Evolutionary conservation across 495 filamentous ascomycete species (phyloP).

Genomic region (Baudoinia panamericana): DNA sequence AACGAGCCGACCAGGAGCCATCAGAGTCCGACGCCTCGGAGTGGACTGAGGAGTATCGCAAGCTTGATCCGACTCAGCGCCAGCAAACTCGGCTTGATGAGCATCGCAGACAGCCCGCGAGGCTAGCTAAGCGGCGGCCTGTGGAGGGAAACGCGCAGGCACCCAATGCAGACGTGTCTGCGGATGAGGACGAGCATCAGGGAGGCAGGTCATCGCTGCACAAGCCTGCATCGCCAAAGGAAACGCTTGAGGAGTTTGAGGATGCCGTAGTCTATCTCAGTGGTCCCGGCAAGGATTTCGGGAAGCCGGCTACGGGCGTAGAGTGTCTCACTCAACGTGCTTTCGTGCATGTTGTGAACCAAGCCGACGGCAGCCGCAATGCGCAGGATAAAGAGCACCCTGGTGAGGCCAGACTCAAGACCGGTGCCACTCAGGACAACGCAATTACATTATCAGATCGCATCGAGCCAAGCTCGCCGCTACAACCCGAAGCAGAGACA

Average conservation of each 20-base stretch:
- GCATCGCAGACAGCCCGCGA: slow-evolving; percentile 3
- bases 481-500: too few species aligned
- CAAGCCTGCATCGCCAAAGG: not conserved
- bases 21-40: too few species aligned
- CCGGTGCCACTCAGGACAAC: not conserved
- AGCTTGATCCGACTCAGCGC: too few species aligned
- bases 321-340: too few species aligned
- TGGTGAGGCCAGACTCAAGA: not conserved
- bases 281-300: not conserved
- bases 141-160: not conserved
- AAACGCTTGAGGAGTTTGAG: slow-evolving; percentile 8
- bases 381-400: not conserved
- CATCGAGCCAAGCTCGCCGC: slow-evolving; percentile 1
- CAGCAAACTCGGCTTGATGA: too few species aligned
- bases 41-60: too few species aligned
- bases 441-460: slow-evolving; percentile 7
- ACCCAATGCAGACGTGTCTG: not conserved
- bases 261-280: not conserved
- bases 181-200: not conserved
- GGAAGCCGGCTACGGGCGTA: not conserved
- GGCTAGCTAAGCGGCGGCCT: not conserved
- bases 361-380: not conserved
- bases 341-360: too few species aligned
- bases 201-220: not conserved
- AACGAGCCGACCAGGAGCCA: too few species aligned